phyloP scores from a whole-genome alignment of 148 eudicot genomes.

The Pharnaceum exiguum region DNA sequence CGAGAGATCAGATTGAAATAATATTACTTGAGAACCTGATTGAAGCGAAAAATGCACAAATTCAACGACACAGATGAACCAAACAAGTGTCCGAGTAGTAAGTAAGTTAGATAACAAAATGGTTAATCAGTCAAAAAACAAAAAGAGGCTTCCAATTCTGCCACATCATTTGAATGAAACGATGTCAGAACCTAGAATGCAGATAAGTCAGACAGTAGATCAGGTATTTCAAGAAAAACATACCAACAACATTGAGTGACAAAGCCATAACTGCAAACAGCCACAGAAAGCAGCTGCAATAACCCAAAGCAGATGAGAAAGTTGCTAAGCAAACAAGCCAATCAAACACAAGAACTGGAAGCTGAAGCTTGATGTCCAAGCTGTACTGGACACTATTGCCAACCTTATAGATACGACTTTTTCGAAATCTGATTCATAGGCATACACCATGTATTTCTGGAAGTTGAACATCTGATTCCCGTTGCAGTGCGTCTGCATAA shows the following conservation, averaged over 20 bases:
- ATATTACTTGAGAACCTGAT: no score
- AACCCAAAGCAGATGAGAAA: no score
- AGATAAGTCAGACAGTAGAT: no score
- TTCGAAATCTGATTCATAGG: conserved; percentile 26
- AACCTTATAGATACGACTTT: conserved; percentile 24
- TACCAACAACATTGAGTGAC: conserved; percentile 25
- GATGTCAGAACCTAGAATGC: background rate
- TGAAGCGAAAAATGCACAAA: no score
- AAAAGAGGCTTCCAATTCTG: no score
- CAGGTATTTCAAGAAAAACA: background rate
- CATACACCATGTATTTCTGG: conserved; percentile 21
- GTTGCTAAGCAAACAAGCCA: conserved; percentile 5
- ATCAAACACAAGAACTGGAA: conserved; percentile 27
- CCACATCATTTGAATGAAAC: no score
- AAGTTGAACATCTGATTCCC: conserved; percentile 22
- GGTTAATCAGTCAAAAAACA: background rate
- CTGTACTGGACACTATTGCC: background rate
- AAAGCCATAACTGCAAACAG: conserved; percentile 14
- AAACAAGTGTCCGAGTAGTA: no score
- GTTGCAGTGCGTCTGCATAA: conserved; percentile 22
- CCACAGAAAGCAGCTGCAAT: conserved; percentile 32
- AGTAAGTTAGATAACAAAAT: no score
- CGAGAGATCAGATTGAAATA: no score
- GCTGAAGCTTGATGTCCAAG: background rate
- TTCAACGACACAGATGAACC: no score